Conservation (phyloP, 495 filamentous ascomycete species). For the Niebla homalea region DNA sequence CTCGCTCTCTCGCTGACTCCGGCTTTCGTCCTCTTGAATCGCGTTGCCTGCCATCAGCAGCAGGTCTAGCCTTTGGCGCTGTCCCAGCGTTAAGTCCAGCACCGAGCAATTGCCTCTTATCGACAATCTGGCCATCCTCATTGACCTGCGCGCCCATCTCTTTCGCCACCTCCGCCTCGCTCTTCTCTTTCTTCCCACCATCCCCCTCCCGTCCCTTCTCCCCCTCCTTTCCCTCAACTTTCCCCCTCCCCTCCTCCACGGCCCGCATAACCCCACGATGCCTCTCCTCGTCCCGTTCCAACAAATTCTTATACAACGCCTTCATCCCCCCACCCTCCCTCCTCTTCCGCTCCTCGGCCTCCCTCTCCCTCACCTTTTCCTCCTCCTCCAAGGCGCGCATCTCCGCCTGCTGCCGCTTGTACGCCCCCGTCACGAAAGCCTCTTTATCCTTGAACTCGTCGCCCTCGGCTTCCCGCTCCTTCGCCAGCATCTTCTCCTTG, state of each 20-base stretch:
- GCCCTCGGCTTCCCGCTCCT: conserved; percentile 83
- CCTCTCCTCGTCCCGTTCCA: conserved; percentile 61
- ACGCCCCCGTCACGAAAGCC: conserved; percentile 91
- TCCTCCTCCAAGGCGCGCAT: conserved; percentile 65
- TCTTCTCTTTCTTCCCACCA: conserved; percentile 42
- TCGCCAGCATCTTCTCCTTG: conserved; percentile 71
- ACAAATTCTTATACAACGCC: conserved; percentile 71
- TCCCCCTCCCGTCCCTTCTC: conserved; percentile 18
- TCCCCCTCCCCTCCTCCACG: conserved; percentile 48
- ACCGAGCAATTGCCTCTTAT: conserved; percentile 79
- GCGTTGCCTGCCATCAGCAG: conserved; percentile 8
- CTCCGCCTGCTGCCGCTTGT: conserved; percentile 86
- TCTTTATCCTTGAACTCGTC: conserved; percentile 93
- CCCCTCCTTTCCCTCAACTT: conserved; percentile 15
- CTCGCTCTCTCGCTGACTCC: conserved; percentile 42
- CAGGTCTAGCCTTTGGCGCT: conserved; percentile 41
- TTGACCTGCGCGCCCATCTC: conserved; percentile 66
- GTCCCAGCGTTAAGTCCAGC: conserved; percentile 67
- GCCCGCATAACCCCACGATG: conserved; percentile 58
- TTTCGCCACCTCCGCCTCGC: conserved; percentile 54
- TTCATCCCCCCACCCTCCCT: conserved; percentile 65
- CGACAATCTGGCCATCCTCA: conserved; percentile 87
- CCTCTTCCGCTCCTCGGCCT: conserved; percentile 46
- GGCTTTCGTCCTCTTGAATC: not conserved
- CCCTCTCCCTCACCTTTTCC: conserved; percentile 56